Conservation (phyloP, 768 basidiomycete genomes). For the Paxillus ammoniavirescens region DNA sequence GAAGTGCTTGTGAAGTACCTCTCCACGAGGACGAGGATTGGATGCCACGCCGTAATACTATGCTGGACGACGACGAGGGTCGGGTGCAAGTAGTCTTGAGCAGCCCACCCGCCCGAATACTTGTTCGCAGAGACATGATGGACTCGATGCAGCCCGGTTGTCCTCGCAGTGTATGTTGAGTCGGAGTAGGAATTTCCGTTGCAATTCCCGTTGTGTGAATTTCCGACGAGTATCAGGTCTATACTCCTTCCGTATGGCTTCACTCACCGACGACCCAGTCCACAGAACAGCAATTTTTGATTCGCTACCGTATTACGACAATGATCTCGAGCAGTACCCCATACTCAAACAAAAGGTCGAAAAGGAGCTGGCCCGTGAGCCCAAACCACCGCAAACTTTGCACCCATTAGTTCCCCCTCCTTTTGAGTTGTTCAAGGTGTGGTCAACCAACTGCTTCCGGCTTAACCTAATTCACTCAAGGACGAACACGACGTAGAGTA, state of each 20-base stretch:
- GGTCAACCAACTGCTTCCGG: conserved; percentile 17
- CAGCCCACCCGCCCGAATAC: conserved; percentile 41
- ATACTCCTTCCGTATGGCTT: conserved; percentile 27
- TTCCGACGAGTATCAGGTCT: conserved; percentile 1
- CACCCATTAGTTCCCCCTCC: conserved; percentile 74
- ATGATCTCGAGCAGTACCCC: conserved; percentile 80
- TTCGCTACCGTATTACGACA: conserved; percentile 92
- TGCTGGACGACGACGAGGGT: conserved; percentile 23
- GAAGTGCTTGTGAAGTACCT: conserved; percentile 36
- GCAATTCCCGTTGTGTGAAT: neutral
- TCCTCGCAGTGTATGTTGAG: conserved; percentile 1
- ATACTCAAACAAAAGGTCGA: conserved; percentile 73
- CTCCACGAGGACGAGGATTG: conserved; percentile 46
- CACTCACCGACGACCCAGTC: conserved; percentile 9
- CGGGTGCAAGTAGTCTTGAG: conserved; percentile 42
- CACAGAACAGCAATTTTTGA: conserved; percentile 52
- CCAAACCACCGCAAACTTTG: conserved; percentile 54
- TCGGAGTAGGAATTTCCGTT: conserved; percentile 28
- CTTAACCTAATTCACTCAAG: neutral
- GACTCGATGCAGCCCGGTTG: neutral
- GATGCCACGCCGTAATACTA: conserved; percentile 38
- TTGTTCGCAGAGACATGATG: conserved; percentile 47
- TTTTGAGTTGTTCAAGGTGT: conserved; percentile 65
- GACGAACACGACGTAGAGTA: conserved; percentile 43
- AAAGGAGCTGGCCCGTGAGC: conserved; percentile 70